Base-by-base conservation (phyloP, 768 basidiomycete genomes). In the Pleurotus eryngii region DNA sequence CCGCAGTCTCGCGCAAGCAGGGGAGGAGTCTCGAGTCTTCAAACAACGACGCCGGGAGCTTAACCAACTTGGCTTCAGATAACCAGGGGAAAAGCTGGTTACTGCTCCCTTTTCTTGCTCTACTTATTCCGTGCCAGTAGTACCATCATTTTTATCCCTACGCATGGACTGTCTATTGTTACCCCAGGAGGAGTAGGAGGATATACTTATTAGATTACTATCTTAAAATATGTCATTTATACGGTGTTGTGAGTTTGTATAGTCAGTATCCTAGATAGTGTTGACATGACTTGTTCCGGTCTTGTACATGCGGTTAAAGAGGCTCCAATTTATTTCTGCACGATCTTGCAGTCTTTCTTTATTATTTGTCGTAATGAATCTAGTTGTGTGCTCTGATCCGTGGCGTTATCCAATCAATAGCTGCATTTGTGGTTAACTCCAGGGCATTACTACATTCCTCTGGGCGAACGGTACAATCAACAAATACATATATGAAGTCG, bases 1-100 rank as follows among this genome's bases (percentile, higher is more conserved):
- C 35, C 68, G 72, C 43, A 76, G 77, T 64, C 57, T 60, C 30
- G 51, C 61, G 18, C 64, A 70, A 38, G 70, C 70, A 58, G 66
- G 58, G 26, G 63, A 64, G 18, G 74, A 76, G 61, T 63, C 60
- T 6, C 58, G 60, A 37, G 63, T 67, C 27, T 58, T 61, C 46
- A 61, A 49, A 43, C 27, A 59, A 8, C 59, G 65, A n/a, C 61
- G 58, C 12, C 58, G 56, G 9, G 68, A 69, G 56, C 57, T 65
- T 27, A 54, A 57, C 54, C 58, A 54, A 11, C 58, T 71, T 46
- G 70, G 70, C 20, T 67, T 70, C 42, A 59, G 47, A 51, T 64
- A 50, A 7, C 49, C 48, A 40, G 54, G 14, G 4, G 30, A 43
- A 43, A 22, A 11, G 20, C 43, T 49, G 53, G n/a, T 45, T 47